A percentile compares a stretch with the other conserved stretches of the same genome.
These are phyloP conservation scores for Pythium pectinolyticum DNA, from an alignment of 352 stramenopile genomes.

Conservation along the genomic window DNA sequence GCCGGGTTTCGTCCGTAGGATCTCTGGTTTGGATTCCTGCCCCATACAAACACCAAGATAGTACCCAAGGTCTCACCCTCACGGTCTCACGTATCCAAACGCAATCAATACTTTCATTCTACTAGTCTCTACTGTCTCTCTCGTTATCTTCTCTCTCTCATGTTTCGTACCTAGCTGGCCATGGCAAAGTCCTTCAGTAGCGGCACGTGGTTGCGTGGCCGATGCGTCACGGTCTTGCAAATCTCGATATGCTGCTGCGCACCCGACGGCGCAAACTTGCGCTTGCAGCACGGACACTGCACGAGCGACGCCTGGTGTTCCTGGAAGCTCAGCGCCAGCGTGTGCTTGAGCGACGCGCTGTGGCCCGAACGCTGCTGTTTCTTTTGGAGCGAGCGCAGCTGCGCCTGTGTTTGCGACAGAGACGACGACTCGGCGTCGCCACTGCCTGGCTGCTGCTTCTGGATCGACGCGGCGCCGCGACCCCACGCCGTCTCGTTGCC, in stretches of 20 bases:
- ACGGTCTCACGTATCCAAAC: no score
- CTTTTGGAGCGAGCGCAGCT: constrained; percentile 18
- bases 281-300: constrained; percentile 74
- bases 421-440: background rate
- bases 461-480: constrained; percentile 30
- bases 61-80: no score
- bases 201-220: constrained; percentile 69
- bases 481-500: constrained; percentile 74
- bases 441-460: constrained; percentile 6
- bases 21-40: no score
- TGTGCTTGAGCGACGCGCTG: constrained; percentile 42
- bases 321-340: constrained; percentile 67
- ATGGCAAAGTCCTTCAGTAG: constrained; percentile 69
- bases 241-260: constrained; percentile 86
- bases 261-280: constrained; percentile 79
- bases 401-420: background rate
- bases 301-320: constrained; percentile 81
- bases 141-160: background rate
- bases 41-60: no score
- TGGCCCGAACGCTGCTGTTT: no score
- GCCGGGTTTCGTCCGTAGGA: constrained; percentile 83
- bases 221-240: constrained; percentile 81
- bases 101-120: no score
- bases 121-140: background rate
- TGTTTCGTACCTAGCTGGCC: constrained; percentile 39